phyloP scores from a whole-genome alignment of 495 filamentous ascomycete species.

The Neurospora sp. region DNA sequence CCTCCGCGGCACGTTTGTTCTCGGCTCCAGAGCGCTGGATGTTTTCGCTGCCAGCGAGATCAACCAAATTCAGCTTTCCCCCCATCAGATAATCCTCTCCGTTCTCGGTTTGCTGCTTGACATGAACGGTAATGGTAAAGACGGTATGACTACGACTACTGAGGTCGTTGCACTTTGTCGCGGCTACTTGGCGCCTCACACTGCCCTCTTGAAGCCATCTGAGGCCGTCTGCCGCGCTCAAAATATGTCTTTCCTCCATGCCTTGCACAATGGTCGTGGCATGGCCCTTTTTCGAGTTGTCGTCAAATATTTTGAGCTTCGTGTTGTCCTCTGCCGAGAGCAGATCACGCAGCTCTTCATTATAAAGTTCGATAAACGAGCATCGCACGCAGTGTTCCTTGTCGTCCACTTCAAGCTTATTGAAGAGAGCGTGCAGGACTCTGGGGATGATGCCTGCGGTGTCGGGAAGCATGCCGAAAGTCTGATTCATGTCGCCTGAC shows the following conservation, averaged over 20 bases:
- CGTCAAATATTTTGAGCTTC: constrained; percentile 94
- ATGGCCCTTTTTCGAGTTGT: constrained; percentile 72
- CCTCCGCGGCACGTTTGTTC: constrained; percentile 93
- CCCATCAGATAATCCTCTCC: constrained; percentile 82
- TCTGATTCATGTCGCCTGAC: constrained; percentile 93
- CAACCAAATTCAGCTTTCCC: constrained; percentile 92
- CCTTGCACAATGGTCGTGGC: constrained; percentile 80
- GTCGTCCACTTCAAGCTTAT: constrained; percentile 66
- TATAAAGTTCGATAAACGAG: constrained; percentile 97
- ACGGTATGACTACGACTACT: constrained; percentile 94
- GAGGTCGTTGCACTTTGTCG: constrained; percentile 96
- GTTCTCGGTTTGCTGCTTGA: constrained; percentile 69
- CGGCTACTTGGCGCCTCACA: constrained; percentile 88
- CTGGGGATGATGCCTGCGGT: constrained; percentile 91
- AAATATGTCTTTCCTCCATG: constrained; percentile 93
- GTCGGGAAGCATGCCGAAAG: constrained; percentile 74
- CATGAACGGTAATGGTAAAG: constrained; percentile 85
- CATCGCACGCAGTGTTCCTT: constrained; percentile 87
- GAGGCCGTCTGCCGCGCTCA: constrained; percentile 73
- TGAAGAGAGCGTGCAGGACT: constrained; percentile 75
- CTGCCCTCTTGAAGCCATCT: constrained; percentile 83
- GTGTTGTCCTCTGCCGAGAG: constrained; percentile 67
- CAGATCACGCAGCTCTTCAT: constrained; percentile 89
- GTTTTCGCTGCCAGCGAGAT: constrained; percentile 94
- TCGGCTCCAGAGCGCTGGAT: constrained; percentile 94